These are phyloP conservation scores for Rutstroemia sp. DNA, from an alignment of 2,329 filamentous ascomycete genomes.

Conservation along the genomic window DNA sequence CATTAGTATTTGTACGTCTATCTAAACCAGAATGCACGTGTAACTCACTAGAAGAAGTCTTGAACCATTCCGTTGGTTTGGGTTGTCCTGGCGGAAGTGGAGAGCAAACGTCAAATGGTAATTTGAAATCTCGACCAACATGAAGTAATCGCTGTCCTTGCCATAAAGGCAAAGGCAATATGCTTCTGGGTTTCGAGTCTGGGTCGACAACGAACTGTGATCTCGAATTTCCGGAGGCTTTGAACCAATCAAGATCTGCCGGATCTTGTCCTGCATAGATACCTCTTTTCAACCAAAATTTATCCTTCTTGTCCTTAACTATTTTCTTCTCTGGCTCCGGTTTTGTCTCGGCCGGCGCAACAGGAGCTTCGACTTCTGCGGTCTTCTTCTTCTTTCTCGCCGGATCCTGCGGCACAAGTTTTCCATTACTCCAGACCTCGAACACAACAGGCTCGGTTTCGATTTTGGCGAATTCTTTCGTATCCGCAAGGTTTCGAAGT, in stretches of 20 bases:
- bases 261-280: constrained; percentile 75
- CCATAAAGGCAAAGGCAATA: constrained; percentile 73
- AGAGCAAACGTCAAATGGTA: constrained; percentile 86
- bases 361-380: constrained; percentile 28
- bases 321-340: constrained; percentile 8
- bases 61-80: constrained; percentile 88
- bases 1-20: constrained; percentile 11
- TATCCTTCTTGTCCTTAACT: constrained; percentile 24
- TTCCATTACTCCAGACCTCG: constrained; percentile 59
- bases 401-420: constrained; percentile 41
- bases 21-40: neutral
- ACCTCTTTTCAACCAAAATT: constrained; percentile 65
- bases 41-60: constrained; percentile 77
- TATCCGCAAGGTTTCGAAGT: constrained; percentile 51
- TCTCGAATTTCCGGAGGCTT: constrained; percentile 12
- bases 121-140: constrained; percentile 71
- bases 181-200: constrained; percentile 40
- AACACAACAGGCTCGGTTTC: constrained; percentile 50
- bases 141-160: constrained; percentile 65
- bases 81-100: constrained; percentile 79
- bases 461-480: constrained; percentile 53
- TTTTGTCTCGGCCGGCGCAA: neutral
- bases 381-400: constrained; percentile 30
- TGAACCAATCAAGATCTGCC: constrained; percentile 20
- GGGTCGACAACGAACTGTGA: constrained; percentile 33